Conservation (phyloP, 2,329 filamentous ascomycete genomes). For the Hymenoscyphus scutula region DNA sequence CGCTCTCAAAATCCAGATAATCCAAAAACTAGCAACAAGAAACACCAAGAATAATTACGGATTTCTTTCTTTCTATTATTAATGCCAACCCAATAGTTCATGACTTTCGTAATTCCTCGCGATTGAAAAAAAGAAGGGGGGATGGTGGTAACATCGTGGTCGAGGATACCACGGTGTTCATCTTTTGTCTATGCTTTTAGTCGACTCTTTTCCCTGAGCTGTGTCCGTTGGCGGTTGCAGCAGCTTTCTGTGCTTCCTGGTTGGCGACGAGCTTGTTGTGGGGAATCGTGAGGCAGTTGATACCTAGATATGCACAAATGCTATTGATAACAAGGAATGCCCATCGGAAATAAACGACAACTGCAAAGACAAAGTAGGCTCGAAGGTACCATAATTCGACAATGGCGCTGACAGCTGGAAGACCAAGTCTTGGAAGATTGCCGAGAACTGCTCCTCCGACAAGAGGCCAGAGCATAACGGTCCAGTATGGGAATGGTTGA, state of each 20-base stretch:
- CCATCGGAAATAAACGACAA: conserved; percentile 89
- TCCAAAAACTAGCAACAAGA: background rate
- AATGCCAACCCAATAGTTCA: background rate
- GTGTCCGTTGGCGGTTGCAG: conserved; percentile 27
- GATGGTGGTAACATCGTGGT: background rate
- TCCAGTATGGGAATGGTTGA: conserved; percentile 97
- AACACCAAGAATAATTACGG: background rate
- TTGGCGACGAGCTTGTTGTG: conserved; percentile 45
- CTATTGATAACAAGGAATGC: conserved; percentile 84
- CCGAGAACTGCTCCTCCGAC: conserved; percentile 79
- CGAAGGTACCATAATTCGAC: conserved; percentile 80
- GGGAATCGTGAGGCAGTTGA: conserved; percentile 89
- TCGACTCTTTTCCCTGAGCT: conserved; percentile 30
- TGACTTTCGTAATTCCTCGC: conserved; percentile 3
- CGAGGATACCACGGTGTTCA: background rate
- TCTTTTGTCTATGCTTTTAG: conserved; percentile 13
- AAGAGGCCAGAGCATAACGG: conserved; percentile 82
- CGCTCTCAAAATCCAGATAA: background rate
- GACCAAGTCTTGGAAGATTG: conserved; percentile 76
- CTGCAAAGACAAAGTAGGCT: conserved; percentile 77
- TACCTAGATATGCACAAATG: conserved; percentile 89
- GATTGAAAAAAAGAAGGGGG: background rate
- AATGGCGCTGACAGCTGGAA: conserved; percentile 61
- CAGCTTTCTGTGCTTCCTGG: conserved; percentile 27
- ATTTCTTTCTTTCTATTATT: conserved; percentile 2